Base-by-base conservation (phyloP, 2,329 filamentous ascomycete species). In the Dactylonectria estremocensis region DNA sequence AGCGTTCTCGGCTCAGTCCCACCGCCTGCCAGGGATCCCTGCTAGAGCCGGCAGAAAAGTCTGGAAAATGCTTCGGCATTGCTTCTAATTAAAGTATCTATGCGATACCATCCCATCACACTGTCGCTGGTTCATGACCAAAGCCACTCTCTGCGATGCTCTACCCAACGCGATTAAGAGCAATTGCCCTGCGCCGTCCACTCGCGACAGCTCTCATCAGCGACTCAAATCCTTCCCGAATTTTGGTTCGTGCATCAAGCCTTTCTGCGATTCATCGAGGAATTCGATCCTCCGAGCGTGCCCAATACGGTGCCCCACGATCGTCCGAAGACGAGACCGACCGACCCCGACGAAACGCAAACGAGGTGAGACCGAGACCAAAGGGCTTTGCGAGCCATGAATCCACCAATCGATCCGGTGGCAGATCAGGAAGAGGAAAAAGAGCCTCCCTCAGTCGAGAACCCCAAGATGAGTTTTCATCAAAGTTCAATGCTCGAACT, bases 211-310 rank as follows among this genome's bases (percentile, higher is more conserved):
- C 56, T n/a, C 35, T 71, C 37, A 35, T 54, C 4, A 22, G 55
- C 37, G 55, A 59, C 22, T 60, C 56, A 48, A 56, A 20, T 35
- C 69, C 66, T n/a, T 66, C 71, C 24, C 73, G 70, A 24, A 48
- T 72, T 5, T 61, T 68, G 16, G 69, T 72, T 46, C 80, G 80
- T 48, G 35, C 73, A 22, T 75, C 79, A 31, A 80, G 77, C 48
- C 85, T 93, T 67, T 92, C 91, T 10, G 92, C 91, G 49, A 94
- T 95, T 75, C 88, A 90, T 71, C 85, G 87, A 52, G 92, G 92
- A 14, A 84, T 94, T 61, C 88, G 90, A 50, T 75, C 82, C 78
- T 79, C 88, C 72, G 71, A 85, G 75, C 73, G 78, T 68, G 78
- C 71, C 45, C 75, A 78, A 52, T 73, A 72, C 65, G 76, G 77